Conservation (phyloP, 2,329 filamentous ascomycete species). For the Beauveria caledonica region DNA sequence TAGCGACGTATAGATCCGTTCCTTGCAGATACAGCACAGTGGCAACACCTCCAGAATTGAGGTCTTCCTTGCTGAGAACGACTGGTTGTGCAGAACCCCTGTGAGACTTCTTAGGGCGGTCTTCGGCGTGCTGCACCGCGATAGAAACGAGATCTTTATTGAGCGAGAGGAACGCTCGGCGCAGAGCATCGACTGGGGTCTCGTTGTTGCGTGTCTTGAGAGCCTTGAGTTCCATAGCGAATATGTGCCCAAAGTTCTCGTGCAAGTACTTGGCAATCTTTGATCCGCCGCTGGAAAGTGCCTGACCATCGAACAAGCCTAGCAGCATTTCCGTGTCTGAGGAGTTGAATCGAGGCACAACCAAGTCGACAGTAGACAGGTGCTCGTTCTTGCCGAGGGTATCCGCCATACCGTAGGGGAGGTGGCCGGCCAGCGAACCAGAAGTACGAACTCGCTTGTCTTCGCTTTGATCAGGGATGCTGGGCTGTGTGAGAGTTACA, state of each 20-base stretch:
- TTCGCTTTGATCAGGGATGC: conserved; percentile 89
- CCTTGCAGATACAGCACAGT: conserved; percentile 85
- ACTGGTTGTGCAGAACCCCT: conserved; percentile 65
- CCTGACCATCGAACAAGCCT: conserved; percentile 93
- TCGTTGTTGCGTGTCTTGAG: conserved; percentile 61
- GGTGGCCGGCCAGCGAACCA: conserved; percentile 80
- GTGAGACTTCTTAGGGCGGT: conserved; percentile 57
- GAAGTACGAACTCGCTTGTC: conserved; percentile 94
- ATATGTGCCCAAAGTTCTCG: conserved; percentile 85
- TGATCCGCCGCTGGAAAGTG: conserved; percentile 80
- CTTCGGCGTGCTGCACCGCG: conserved; percentile 72
- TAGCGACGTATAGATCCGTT: conserved; percentile 87
- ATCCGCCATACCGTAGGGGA: conserved; percentile 97
- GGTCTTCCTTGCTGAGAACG: conserved; percentile 78
- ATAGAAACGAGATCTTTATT: conserved; percentile 92
- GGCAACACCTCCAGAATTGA: conserved; percentile 83
- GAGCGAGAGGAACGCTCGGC: conserved; percentile 76
- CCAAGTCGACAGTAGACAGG: conserved; percentile 88
- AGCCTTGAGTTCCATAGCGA: conserved; percentile 71
- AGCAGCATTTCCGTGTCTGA: conserved; percentile 84
- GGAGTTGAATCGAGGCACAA: conserved; percentile 84
- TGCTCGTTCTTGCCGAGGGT: conserved; percentile 90
- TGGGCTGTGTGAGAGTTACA: conserved; percentile 87
- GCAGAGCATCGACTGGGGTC: conserved; percentile 71
- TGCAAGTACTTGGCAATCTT: conserved; percentile 95